Base-by-base conservation (phyloP, 495 filamentous ascomycete species). In the Clavariopsis aquatica region DNA sequence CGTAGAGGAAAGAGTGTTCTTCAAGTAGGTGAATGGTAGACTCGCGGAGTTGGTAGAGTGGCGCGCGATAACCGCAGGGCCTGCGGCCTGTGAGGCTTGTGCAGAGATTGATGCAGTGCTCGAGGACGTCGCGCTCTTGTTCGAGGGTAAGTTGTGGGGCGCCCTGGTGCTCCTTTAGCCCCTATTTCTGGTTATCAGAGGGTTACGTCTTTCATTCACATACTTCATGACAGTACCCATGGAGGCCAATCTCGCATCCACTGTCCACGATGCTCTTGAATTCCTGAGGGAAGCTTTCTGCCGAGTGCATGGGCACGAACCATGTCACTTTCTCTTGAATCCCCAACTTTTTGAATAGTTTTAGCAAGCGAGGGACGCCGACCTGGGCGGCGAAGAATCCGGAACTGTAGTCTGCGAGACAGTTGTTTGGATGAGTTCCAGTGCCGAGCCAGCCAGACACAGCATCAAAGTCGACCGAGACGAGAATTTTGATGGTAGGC, bases 301-400 rank as follows among this genome's bases (percentile, higher is more conserved):
- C 78, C 1, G 82, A 84, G 71, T 88, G 85, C 8, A 85, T 84
- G 0, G 85, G 85, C 22, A 88, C 80, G 65, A 86, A 87, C 85
- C 85, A 88, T 3, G 85, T 85, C 19, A 83, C 76, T 28, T 80
- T 79, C 5, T 82, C 74, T 5, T 80, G 72, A 36, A 87, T 78
- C 10, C 69, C 69, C 43, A 81, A 77, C 65, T 83, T 84, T 28
- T 78, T 76, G 63, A 88, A 79, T 51, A 88, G 75, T 43, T 81
- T 83, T 6, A 88, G 71, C 15, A 88, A 73, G 23, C 85, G 80
- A 0, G 81, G 82, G 12, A 85, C 84, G 52, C 85, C 85, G 15
- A 87, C 84, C 55, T 78, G 76, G 10, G 80, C 85, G 31, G 81
- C 79, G 65, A 88, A 87, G 70, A 84, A 83, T 0, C 85, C 85